Evolutionary conservation across 2,329 filamentous ascomycete species (phyloP).

Genomic region (Pseudocercospora vitis): DNA sequence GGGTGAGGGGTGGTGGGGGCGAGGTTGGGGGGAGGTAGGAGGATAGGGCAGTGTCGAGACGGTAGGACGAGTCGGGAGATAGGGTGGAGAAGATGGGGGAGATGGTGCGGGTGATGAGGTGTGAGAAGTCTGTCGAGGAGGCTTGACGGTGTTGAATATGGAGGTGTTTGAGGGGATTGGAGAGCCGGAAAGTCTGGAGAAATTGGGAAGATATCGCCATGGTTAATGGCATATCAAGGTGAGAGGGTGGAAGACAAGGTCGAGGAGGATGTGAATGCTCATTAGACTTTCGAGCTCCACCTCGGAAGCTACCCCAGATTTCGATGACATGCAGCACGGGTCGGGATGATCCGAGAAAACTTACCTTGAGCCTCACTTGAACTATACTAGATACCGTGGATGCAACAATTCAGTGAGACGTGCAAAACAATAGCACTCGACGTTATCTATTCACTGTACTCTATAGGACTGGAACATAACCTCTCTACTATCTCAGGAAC

Average conservation of each 20-base stretch:
- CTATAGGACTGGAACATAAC: not conserved
- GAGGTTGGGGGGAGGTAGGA: slow-evolving; percentile 27
- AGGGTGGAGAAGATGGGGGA: slow-evolving; percentile 57
- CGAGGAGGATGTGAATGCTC: not conserved
- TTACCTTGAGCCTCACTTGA: not conserved
- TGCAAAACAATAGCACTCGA: not conserved
- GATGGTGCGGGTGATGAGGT: slow-evolving; percentile 48
- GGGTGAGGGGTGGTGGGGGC: no score
- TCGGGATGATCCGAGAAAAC: not conserved
- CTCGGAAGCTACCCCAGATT: slow-evolving; percentile 3
- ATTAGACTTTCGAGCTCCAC: not conserved
- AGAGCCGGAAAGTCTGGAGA: not conserved
- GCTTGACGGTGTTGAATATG: not conserved
- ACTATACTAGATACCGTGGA: not conserved
- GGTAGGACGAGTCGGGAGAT: slow-evolving; percentile 45
- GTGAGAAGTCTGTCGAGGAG: slow-evolving; percentile 30
- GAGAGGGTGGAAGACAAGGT: not conserved
- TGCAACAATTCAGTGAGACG: not conserved
- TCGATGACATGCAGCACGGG: not conserved
- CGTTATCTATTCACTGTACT: not conserved
- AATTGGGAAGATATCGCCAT: not conserved
- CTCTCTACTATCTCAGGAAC: not conserved
- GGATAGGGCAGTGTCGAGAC: slow-evolving; percentile 23
- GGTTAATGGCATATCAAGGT: not conserved
- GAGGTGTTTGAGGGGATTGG: not conserved